Evolutionary conservation across 805 yeast genomes (phyloP).

Genomic region (Lipomyces sp.): DNA sequence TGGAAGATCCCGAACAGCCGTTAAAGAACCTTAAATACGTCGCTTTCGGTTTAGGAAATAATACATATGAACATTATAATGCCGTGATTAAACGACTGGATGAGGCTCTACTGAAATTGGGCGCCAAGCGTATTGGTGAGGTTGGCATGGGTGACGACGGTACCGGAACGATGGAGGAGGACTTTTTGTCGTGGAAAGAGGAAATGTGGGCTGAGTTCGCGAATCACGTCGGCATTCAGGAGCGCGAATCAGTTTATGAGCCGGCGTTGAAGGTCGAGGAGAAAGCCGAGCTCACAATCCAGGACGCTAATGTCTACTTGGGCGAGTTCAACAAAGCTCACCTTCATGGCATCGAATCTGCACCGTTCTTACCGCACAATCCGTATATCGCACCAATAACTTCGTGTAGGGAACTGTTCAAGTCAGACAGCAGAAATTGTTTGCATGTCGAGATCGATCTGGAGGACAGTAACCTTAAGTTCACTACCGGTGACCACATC

Average conservation of each 20-base stretch:
- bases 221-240: slow-evolving; percentile 68
- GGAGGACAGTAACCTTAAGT: slow-evolving; percentile 71
- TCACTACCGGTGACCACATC: slow-evolving; percentile 94
- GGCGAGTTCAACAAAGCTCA: slow-evolving; percentile 83
- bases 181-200: slow-evolving; percentile 92
- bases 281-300: slow-evolving; percentile 42
- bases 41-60: slow-evolving; percentile 91
- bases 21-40: slow-evolving; percentile 67
- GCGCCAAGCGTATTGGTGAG: slow-evolving; percentile 74
- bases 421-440: slow-evolving; percentile 67
- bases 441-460: slow-evolving; percentile 89
- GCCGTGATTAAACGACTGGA: slow-evolving; percentile 68
- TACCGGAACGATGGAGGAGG: slow-evolving; percentile 92
- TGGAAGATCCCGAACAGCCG: slow-evolving; percentile 43
- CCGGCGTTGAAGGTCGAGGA: slow-evolving; percentile 57
- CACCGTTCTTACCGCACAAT: slow-evolving; percentile 77
- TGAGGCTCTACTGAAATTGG: slow-evolving; percentile 59
- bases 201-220: slow-evolving; percentile 67
- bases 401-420: slow-evolving; percentile 70
- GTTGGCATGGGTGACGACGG: slow-evolving; percentile 96
- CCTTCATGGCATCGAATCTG: slow-evolving; percentile 48
- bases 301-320: slow-evolving; percentile 55
- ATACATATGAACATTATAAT: slow-evolving; percentile 91
- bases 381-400: slow-evolving; percentile 79
- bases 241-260: slow-evolving; percentile 78